phyloP scores from a whole-genome alignment of 1,139 yeast species.

The Yamadazyma diospyri region DNA sequence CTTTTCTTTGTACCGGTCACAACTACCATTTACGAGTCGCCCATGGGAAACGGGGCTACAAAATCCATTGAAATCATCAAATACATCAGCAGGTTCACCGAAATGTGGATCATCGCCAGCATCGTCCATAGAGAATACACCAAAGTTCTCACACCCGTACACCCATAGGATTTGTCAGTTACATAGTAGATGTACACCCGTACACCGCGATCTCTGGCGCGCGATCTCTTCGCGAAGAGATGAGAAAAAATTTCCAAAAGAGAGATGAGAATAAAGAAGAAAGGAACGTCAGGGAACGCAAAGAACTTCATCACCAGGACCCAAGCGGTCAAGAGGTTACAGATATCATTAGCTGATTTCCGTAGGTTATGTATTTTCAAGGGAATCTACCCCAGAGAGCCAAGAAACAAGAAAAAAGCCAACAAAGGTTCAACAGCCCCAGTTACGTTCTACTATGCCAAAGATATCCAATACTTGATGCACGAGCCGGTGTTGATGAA shows the following conservation, averaged over 20 bases:
- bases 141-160: no score
- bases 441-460: slow-evolving; percentile 87
- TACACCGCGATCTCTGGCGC: no score
- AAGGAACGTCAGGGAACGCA: slow-evolving; percentile 85
- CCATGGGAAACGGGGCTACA: neutral
- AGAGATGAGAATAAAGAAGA: slow-evolving; percentile 59
- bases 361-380: slow-evolving; percentile 96
- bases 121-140: slow-evolving; percentile 10
- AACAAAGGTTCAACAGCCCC: slow-evolving; percentile 97
- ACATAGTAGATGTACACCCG: no score
- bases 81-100: slow-evolving; percentile 13
- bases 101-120: slow-evolving; percentile 16
- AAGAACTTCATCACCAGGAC: slow-evolving; percentile 91
- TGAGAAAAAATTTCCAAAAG: no score
- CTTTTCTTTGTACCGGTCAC: slow-evolving; percentile 13
- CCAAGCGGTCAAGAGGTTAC: slow-evolving; percentile 89
- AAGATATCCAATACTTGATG: slow-evolving; percentile 89
- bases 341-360: slow-evolving; percentile 95
- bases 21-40: neutral
- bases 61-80: slow-evolving; percentile 2
- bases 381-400: slow-evolving; percentile 95
- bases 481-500: slow-evolving; percentile 93
- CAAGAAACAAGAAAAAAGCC: slow-evolving; percentile 93
- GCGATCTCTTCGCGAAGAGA: no score
- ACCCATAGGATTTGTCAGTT: no score